A percentile compares a stretch with the other conserved stretches of the same genome.
phyloP scores from a whole-genome alignment of 495 filamentous ascomycete species.

The Antarctomyces pellizariae region DNA sequence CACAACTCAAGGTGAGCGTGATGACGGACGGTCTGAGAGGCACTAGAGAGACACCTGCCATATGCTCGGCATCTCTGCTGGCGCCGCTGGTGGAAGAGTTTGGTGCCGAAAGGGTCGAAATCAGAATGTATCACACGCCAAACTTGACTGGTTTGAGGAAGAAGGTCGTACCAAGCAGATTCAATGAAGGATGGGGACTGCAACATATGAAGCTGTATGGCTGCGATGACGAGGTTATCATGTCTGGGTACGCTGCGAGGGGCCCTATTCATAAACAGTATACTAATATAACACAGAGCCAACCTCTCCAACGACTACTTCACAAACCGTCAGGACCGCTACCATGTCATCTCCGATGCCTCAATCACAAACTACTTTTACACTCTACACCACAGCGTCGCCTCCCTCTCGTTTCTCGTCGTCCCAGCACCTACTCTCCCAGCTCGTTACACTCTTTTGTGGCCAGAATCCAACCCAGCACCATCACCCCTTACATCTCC shows the following conservation, averaged over 20 bases:
- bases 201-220: constrained; percentile 99
- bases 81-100: constrained; percentile 61
- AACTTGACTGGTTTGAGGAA: constrained; percentile 80
- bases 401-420: constrained; percentile 61
- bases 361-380: constrained; percentile 67
- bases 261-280: not conserved
- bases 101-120: constrained; percentile 66
- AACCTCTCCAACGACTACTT: constrained; percentile 93
- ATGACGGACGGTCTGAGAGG: constrained; percentile 84
- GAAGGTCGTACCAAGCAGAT: constrained; percentile 56
- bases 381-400: constrained; percentile 49
- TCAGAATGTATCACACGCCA: constrained; percentile 94
- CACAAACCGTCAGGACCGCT: constrained; percentile 82
- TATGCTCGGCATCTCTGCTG: constrained; percentile 78
- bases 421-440: constrained; percentile 28
- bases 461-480: constrained; percentile 53
- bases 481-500: constrained; percentile 49
- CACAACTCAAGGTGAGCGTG: constrained; percentile 63
- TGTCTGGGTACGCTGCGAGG: constrained; percentile 45
- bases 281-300: constrained; percentile 26
- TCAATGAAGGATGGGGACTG: constrained; percentile 96
- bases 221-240: constrained; percentile 82
- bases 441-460: constrained; percentile 47
- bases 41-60: constrained; percentile 68
- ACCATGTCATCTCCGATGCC: constrained; percentile 68